A percentile compares a stretch with the other conserved stretches of the same genome.
phyloP scores from a whole-genome alignment of 208 protist genomes.

The Hexamita inflata region DNA sequence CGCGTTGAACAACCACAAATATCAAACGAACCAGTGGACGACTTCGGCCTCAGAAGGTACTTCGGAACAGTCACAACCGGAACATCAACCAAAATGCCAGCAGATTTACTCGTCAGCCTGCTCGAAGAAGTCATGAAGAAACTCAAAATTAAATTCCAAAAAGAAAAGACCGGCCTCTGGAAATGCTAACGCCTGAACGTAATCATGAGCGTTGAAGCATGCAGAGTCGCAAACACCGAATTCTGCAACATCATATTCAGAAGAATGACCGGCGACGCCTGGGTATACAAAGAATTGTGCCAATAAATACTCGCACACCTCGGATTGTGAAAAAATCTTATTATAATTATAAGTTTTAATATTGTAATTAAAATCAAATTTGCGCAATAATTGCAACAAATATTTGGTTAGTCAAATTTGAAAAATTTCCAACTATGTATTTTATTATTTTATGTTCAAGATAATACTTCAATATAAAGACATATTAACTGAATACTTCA shows the following conservation, averaged over 20 bases:
- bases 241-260: not conserved
- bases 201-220: not conserved
- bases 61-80: not conserved
- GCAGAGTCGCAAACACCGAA: not conserved
- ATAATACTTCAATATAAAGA: no score
- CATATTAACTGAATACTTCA: no score
- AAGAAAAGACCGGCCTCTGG: not conserved
- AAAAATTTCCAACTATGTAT: no score
- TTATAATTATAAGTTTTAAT: no score
- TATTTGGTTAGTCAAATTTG: no score
- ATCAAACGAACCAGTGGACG: no score
- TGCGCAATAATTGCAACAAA: no score
- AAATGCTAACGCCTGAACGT: conserved; percentile 4
- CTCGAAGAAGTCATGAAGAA: not conserved
- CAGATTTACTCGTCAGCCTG: not conserved
- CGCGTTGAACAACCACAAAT: no score
- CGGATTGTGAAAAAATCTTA: no score
- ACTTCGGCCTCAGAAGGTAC: not conserved
- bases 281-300: conserved; percentile 12
- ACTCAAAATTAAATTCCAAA: not conserved
- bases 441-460: no score
- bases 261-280: conserved; percentile 3
- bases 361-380: no score
- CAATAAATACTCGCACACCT: not conserved
- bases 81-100: not conserved